Evolutionary conservation across 495 filamentous ascomycete species (phyloP), one percentile per base, ranked within the genome.

Genomic region (Platismatia glauca): DNA sequence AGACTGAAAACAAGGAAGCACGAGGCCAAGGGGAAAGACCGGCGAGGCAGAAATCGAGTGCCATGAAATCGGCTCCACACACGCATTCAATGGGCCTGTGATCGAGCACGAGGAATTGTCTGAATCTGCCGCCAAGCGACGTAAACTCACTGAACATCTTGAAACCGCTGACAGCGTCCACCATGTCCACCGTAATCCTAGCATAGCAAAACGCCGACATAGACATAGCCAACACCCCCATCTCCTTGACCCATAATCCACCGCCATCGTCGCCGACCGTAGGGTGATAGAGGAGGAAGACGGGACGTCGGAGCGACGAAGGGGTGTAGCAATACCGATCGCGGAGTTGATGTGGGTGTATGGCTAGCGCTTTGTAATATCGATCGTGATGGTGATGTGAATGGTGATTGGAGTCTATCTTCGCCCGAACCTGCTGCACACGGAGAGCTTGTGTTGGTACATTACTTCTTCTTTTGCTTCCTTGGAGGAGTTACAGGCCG

Each of bases 391-490:
- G 60, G 22, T 62, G 39, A 55, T 48, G 62, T 50, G 48, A 44
- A 29, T 55, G 62, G 57, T 60, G 57, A 44, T 46, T 52, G 66
- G 63, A 71, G 58, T 78, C 84, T 91, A 93, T 90, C 89, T 88
- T 80, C 91, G 89, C 78, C 91, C 90, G 89, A 95, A 95, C 89
- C 91, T 96, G 85, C 88, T 90, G 84, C 81, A 86, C 81, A 88
- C 79, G 80, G 78, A 79, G 81, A 85, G 84, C 89, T 90, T 83
- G 89, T 86, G 89, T 88, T 81, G 78, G 80, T 74, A 66, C 79
- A 72, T 86, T 84, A 91, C 77, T 87, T 86, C 81, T 90, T 90
- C 80, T 89, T 88, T 79, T 89, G 85, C 77, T 89, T 93, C 85
- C 89, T 87, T 78, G 88, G 90, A 84, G 89, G 87, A 85, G 89